phyloP scores from a whole-genome alignment of 306 rosid genomes.

The Cercis canadensis region DNA sequence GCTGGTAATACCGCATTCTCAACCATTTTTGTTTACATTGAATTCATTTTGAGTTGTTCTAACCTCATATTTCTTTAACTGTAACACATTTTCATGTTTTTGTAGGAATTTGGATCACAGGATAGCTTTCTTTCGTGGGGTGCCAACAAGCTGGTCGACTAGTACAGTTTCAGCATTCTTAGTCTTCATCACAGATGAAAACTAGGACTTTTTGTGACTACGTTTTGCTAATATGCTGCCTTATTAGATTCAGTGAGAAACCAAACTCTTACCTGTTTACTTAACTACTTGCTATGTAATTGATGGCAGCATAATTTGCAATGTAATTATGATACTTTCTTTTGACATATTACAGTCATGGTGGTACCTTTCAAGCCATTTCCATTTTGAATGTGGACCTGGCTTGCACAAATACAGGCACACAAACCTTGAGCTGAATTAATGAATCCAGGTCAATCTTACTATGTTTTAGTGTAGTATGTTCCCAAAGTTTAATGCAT shows the following conservation, averaged over 20 bases:
- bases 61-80: neutral
- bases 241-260: constrained; percentile 9
- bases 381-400: constrained; percentile 38
- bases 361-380: constrained; percentile 13
- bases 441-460: constrained; percentile 26
- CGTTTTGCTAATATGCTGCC: constrained; percentile 35
- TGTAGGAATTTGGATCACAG: constrained; percentile 75
- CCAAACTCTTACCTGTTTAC: constrained; percentile 32
- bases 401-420: constrained; percentile 8
- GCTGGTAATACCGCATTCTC: constrained; percentile 52
- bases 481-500: constrained; percentile 6
- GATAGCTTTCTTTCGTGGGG: constrained; percentile 73
- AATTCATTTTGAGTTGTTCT: neutral
- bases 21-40: neutral
- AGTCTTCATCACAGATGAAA: constrained; percentile 19
- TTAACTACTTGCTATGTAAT: constrained; percentile 33
- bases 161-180: constrained; percentile 16
- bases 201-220: constrained; percentile 32
- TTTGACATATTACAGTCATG: constrained; percentile 29
- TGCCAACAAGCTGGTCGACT: constrained; percentile 52
- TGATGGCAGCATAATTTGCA: constrained; percentile 22
- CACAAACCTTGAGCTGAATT: constrained; percentile 4
- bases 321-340: constrained; percentile 10
- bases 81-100: constrained; percentile 29
- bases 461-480: too few relatives aligned